Base-by-base conservation (phyloP, 164 flowering plant species). In the Malania oleifera region DNA sequence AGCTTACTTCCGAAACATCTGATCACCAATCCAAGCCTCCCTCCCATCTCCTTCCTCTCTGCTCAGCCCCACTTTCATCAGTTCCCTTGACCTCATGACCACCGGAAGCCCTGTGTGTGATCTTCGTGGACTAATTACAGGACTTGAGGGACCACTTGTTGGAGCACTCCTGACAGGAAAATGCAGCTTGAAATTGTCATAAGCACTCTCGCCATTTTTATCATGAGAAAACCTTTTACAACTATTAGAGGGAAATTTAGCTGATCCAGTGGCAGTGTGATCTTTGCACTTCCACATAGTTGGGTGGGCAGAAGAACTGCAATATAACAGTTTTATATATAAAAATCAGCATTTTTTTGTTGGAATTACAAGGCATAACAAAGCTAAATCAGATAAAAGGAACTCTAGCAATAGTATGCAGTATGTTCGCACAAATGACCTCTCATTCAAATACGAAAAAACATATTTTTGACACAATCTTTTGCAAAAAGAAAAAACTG, bases 141-240 rank as follows among this genome's bases (percentile, higher is more conserved):
- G 50, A 20, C 50, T 46, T 20, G 50, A 46, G 26, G 22, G 26
- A 19, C 7, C 25, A 8, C 22, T 46, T 22, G 50, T 6, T 23
- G 50, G 50, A 46, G 50, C 50, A 22, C 50, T 46, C 26, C 26
- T 17, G 50, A 1, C 6, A 15, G 50, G 26, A 46, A 46, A 13
- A 17, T 46, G 5, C n/a, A 46, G 13, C 50, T 26, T 20, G 26
- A 46, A 46, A 20, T 22, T 20, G 26, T 46, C 10, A 23, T 46
- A 20, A 46, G 26, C 52, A 62, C 35, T 37, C 61, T 39, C 47
- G 38, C 27, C 45, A 23, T 40, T 67, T 35, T 57, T 58, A 15
- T 67, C 53, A 13, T 50, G 60, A 29, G 62, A 60, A 48, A 49
- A 52, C 20, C 60, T 52, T 35, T 53, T 58, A 31, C 47, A 25